Evolutionary conservation across 2,329 filamentous ascomycete species (phyloP), one percentile per base, ranked within the genome.

Genomic region (Sarocladium kiliense): DNA sequence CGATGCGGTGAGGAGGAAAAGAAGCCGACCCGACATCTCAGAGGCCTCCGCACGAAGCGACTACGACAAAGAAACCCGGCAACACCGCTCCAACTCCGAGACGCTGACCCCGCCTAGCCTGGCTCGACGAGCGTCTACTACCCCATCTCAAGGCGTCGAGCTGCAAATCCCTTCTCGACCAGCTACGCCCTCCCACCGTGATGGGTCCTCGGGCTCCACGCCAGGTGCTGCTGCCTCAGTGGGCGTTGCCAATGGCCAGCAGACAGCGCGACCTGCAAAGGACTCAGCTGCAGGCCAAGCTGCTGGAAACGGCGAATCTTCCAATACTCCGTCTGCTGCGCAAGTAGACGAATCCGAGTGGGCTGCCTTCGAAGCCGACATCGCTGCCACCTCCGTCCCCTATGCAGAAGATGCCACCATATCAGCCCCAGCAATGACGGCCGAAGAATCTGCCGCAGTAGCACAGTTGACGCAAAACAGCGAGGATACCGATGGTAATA

Each of bases 321-420:
- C 61, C 39, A 51, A 36, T 16, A 32, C 26, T 19, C 26, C 44
- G 7, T 49, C 44, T 3, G 56, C 58, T 19, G 19, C 26, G 4
- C 19, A 42, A 7, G 72, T 77, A 9, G 84, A 92, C 66, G 89
- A 96, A 64, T 83, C 86, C 54, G 89, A 94, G 70, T 94, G 89
- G 88, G 87, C 89, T 2, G 89, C 89, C 9, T 95, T 96, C 66
- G 87, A 96, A 67, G 88, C 88, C 2, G 89, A 96, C 54, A 85
- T 96, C 55, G 87, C 84, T 18, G 71, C 74, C 27, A 66, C 74
- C 23, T 62, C 67, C 26, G 65, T 64, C 2, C 63, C 71, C 2
- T 70, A 70, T 58, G 63, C 67, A 21, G 65, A 70, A 41, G 77
- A 80, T 56, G 84, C 82, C 6, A 81, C 84, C 2, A 89, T 91